Base-by-base conservation (phyloP, 495 filamentous ascomycete genomes). In the Arthonia radiata region DNA sequence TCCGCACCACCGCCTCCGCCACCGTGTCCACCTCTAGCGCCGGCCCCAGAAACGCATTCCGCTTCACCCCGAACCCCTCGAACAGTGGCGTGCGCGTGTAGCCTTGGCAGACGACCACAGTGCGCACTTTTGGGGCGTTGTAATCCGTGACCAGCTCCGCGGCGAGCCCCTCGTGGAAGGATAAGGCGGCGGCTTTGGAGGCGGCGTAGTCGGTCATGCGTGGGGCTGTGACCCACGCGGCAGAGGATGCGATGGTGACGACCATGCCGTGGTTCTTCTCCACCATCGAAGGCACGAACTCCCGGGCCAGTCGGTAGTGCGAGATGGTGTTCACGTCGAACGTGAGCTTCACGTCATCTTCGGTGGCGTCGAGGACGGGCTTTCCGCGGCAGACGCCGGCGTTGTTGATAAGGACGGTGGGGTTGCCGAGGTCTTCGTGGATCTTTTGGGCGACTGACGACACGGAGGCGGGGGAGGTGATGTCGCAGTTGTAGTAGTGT, bases 351-450 rank as follows among this genome's bases (percentile, higher is more conserved):
- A 71, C 55, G 29, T 67, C 59, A 4, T 38, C 40, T 28, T 67
- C 60, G 3, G 53, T 56, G 17, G 56, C 43, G 29, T 53, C 48
- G 15, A 77, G 58, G 30, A 81, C 56, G 13, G 58, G 57, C 14
- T 60, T 56, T 18, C 62, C 66, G n/a, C 53, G 55, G 13, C 55
- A 58, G 16, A 73, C 53, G 27, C 71, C 73, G 1, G 73, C 73
- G 41, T 79, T 81, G 53, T 76, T 75, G 49, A 81, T 68, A 0
- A 81, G 49, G 31, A 79, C 49, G 1, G 68, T 77, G 0, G 74
- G 74, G 4, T 55, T 23, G 33, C 73, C 73, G 31, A 72, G 46
- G 3, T 54, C 43, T 12, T 42, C 40, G 26, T 60, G 59, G 45
- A 77, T 56, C 15, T 50, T 24, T 10, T 37, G 21, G 1, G 59